Conservation (phyloP, 345 rosid genomes). For the Bretschneidera sinensis region DNA sequence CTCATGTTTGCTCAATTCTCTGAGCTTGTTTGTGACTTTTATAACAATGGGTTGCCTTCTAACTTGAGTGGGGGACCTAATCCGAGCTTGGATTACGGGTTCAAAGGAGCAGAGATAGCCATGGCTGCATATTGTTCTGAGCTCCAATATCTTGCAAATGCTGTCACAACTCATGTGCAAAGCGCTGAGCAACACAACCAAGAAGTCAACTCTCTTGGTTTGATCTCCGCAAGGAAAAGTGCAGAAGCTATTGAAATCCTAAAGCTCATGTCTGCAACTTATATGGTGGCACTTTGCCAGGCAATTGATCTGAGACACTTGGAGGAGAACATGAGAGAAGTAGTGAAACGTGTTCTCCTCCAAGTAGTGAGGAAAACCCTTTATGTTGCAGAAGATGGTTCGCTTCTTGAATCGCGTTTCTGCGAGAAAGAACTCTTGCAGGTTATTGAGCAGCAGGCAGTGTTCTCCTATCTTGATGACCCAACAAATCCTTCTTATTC, state of each 20-base stretch:
- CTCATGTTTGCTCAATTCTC: constrained; percentile 77
- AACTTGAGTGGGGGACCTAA: constrained; percentile 51
- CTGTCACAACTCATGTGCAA: constrained; percentile 73
- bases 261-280: constrained; percentile 73
- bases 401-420: constrained; percentile 50
- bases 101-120: constrained; percentile 80
- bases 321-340: constrained; percentile 57
- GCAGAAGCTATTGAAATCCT: constrained; percentile 53
- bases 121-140: constrained; percentile 84
- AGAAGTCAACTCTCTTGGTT: constrained; percentile 72
- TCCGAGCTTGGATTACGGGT: constrained; percentile 75
- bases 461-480: constrained; percentile 54
- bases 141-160: constrained; percentile 67
- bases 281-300: constrained; percentile 60
- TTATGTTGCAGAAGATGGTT: constrained; percentile 38
- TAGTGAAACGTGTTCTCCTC: constrained; percentile 32
- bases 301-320: constrained; percentile 68
- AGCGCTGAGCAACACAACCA: constrained; percentile 84
- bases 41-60: constrained; percentile 77
- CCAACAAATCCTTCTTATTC: constrained; percentile 64
- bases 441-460: constrained; percentile 47
- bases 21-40: constrained; percentile 71
- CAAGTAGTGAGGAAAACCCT: constrained; percentile 35
- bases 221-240: constrained; percentile 63
- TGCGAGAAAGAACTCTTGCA: constrained; percentile 57